Percentiles rank a stretch among this genome's conserved stretches.
phyloP scores from a whole-genome alignment of 1,284 basidiomycete species.

The Leccinum subrobustum region DNA sequence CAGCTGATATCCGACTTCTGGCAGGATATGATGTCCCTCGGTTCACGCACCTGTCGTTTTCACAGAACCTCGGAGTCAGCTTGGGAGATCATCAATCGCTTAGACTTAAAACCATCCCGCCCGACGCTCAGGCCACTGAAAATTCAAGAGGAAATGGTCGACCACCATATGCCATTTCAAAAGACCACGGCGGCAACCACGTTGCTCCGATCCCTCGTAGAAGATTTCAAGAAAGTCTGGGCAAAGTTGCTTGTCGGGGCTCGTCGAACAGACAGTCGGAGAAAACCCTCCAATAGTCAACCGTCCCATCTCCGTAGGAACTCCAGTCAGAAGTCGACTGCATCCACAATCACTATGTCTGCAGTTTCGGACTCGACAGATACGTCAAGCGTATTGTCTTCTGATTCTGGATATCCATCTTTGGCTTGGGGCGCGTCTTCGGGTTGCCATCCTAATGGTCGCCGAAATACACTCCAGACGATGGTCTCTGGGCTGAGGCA shows the following conservation, averaged over 20 bases:
- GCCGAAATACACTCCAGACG: neutral
- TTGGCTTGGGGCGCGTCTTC: neutral
- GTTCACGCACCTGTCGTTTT: slow-evolving; percentile 16
- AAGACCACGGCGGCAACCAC: slow-evolving; percentile 21
- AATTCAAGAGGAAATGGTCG: slow-evolving; percentile 26
- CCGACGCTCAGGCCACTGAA: slow-evolving; percentile 1
- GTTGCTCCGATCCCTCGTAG: neutral
- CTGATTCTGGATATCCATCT: neutral
- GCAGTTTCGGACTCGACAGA: neutral
- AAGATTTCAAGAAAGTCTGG: slow-evolving; percentile 10
- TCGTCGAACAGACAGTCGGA: neutral
- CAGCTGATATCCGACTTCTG: slow-evolving; percentile 15
- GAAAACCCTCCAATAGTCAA: rapidly evolving
- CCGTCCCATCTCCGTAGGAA: neutral
- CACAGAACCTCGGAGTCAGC: slow-evolving; percentile 14
- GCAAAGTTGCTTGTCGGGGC: neutral
- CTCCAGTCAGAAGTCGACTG: neutral
- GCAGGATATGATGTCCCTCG: slow-evolving; percentile 15
- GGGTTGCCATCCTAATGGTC: slow-evolving; percentile 3
- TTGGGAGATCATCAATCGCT: slow-evolving; percentile 13
- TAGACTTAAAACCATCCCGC: slow-evolving; percentile 5
- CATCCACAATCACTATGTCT: neutral
- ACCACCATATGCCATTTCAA: slow-evolving; percentile 9
- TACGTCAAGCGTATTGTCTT: neutral
- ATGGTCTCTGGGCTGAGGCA: slow-evolving; percentile 13